phyloP scores from a whole-genome alignment of 768 basidiomycete genomes.

The Solioccasus polychromus region DNA sequence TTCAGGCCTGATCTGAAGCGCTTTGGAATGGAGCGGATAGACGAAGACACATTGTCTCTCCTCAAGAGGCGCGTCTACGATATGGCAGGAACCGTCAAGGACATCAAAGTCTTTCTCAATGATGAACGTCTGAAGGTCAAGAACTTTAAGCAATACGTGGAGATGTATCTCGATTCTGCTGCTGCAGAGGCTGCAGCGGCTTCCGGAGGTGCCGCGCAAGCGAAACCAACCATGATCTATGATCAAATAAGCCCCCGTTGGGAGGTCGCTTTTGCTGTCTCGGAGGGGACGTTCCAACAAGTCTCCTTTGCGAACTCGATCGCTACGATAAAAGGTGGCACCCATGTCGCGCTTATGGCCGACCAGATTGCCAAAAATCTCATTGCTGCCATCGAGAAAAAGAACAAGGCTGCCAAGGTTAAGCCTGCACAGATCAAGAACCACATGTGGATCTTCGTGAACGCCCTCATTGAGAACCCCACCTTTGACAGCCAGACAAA shows the following conservation, averaged over 20 bases:
- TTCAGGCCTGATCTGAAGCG: slow-evolving; percentile 90
- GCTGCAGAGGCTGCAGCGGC: slow-evolving; percentile 64
- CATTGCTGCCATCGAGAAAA: slow-evolving; percentile 82
- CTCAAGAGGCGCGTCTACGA: slow-evolving; percentile 95
- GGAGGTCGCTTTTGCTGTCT: slow-evolving; percentile 94
- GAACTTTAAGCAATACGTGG: slow-evolving; percentile 95
- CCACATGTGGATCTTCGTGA: slow-evolving; percentile 98
- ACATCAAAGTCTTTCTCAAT: slow-evolving; percentile 91
- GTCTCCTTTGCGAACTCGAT: slow-evolving; percentile 99
- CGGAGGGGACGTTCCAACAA: slow-evolving; percentile 88
- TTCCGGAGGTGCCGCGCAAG: slow-evolving; percentile 75
- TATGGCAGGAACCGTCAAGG: slow-evolving; percentile 91
- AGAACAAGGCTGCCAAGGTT: slow-evolving; percentile 95
- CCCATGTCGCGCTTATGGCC: slow-evolving; percentile 81
- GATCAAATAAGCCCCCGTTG: slow-evolving; percentile 80
- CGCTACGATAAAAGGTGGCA: slow-evolving; percentile 93
- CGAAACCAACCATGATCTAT: slow-evolving; percentile 77
- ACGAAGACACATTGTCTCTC: slow-evolving; percentile 86
- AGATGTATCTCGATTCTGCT: slow-evolving; percentile 83
- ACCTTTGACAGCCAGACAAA: slow-evolving; percentile 99
- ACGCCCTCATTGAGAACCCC: slow-evolving; percentile 93
- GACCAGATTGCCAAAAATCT: slow-evolving; percentile 89
- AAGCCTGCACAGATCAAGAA: slow-evolving; percentile 93
- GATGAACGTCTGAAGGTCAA: slow-evolving; percentile 90
- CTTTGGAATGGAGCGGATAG: slow-evolving; percentile 90